Evolutionary conservation across 192 early-diverging fungal genomes (phyloP).

Genomic region (Gonapodya sp.): DNA sequence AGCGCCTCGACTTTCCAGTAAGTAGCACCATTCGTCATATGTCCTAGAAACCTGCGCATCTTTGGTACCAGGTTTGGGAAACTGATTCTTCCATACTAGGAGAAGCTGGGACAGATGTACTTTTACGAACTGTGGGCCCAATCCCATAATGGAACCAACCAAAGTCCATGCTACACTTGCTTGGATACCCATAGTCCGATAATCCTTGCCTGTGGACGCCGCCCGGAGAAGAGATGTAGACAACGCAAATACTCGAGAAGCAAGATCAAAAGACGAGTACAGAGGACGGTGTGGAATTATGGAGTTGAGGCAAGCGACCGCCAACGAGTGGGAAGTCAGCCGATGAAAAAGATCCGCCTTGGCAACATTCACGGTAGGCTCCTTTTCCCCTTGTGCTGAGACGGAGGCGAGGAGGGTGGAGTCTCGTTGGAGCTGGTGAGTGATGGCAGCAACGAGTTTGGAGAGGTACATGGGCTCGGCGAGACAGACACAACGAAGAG

Average conservation of each 20-base stretch:
- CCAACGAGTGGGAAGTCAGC: constrained; percentile 34
- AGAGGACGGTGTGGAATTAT: constrained; percentile 55
- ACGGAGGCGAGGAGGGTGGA: constrained; percentile 40
- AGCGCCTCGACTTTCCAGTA: constrained; percentile 39
- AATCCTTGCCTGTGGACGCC: constrained; percentile 42
- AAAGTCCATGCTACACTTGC: constrained; percentile 69
- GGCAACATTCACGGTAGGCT: constrained; percentile 33
- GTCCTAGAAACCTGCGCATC: constrained; percentile 41
- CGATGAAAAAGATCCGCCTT: not conserved
- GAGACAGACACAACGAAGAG: constrained; percentile 55
- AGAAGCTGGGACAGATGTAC: constrained; percentile 69
- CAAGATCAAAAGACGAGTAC: constrained; percentile 66
- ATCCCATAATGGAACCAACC: constrained; percentile 59
- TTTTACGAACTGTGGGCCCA: constrained; percentile 73
- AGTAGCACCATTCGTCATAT: constrained; percentile 56
- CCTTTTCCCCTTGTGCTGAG: constrained; percentile 36
- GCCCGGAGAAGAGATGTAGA: constrained; percentile 63
- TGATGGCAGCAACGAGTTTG: constrained; percentile 49
- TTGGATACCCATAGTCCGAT: constrained; percentile 47
- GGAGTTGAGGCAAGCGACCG: constrained; percentile 54
- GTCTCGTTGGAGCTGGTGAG: constrained; percentile 64
- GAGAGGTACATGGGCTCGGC: constrained; percentile 55
- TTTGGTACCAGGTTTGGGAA: constrained; percentile 63
- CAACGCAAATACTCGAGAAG: constrained; percentile 67
- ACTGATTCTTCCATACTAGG: constrained; percentile 67